A percentile compares a stretch with the other conserved stretches of the same genome.
These are phyloP conservation scores for Cokeromyces recurvatus DNA, from an alignment of 371 early-diverging fungal species.

Conservation along the genomic window DNA sequence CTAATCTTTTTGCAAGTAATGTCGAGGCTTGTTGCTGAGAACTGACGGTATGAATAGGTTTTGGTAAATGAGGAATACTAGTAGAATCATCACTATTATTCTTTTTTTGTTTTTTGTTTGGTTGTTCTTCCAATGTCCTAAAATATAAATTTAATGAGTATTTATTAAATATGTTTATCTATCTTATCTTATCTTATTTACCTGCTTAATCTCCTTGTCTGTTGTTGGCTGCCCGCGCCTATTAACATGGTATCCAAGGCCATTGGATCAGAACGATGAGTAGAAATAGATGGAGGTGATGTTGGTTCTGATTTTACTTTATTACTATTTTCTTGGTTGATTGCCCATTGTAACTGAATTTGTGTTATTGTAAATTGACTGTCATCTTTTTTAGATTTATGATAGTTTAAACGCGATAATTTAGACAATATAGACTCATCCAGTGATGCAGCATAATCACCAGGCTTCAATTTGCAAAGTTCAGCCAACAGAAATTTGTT, in stretches of 20 bases:
- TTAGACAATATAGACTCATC: slow-evolving; percentile 29
- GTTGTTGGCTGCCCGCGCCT: slow-evolving; percentile 23
- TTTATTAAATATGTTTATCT: too few species aligned
- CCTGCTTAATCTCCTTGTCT: slow-evolving; percentile 21
- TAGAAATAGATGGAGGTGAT: slow-evolving; percentile 24
- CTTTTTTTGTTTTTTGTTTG: slow-evolving; percentile 8
- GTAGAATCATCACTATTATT: background rate
- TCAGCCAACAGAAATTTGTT: slow-evolving; percentile 26
- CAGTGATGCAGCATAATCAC: slow-evolving; percentile 29
- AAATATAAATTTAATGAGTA: too few species aligned
- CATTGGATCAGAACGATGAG: slow-evolving; percentile 24
- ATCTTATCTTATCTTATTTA: too few species aligned
- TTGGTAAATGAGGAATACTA: slow-evolving; percentile 21
- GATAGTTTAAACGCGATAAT: slow-evolving; percentile 17
- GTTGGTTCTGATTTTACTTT: slow-evolving; percentile 30
- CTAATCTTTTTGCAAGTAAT: slow-evolving; percentile 28
- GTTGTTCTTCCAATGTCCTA: slow-evolving; percentile 14
- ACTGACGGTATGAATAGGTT: slow-evolving; percentile 34
- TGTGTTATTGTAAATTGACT: slow-evolving; percentile 4
- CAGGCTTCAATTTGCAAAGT: slow-evolving; percentile 25
- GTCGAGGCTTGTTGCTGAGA: slow-evolving; percentile 25
- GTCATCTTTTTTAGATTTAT: slow-evolving; percentile 1
- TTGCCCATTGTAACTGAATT: background rate
- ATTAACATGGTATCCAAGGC: slow-evolving; percentile 24
- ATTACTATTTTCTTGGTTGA: background rate